phyloP scores from a whole-genome alignment of 208 protist genomes.

The Acanthamoeba comandoni region DNA sequence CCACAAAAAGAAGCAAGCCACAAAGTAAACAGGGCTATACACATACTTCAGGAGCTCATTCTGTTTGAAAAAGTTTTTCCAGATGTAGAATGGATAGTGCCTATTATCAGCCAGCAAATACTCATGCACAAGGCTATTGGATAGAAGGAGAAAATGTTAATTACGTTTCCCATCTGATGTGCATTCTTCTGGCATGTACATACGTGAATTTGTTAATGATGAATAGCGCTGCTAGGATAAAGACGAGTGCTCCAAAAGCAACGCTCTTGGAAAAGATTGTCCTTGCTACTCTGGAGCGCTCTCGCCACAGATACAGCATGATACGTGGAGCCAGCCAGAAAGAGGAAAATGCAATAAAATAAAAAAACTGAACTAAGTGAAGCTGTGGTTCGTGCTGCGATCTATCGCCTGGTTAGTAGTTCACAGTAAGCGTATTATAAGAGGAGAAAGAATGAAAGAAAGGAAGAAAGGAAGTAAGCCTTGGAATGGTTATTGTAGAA shows the following conservation, averaged over 20 bases:
- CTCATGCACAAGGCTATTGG: constrained; percentile 42
- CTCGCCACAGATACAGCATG: neutral
- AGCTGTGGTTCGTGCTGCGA: constrained; percentile 5
- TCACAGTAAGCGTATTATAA: neutral
- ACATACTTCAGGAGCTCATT: constrained; percentile 42
- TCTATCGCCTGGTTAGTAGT: constrained; percentile 30
- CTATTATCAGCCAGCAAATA: constrained; percentile 79
- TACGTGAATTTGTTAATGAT: constrained; percentile 46
- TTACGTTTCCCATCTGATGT: too few species aligned
- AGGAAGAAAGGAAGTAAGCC: neutral
- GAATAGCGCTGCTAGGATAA: neutral
- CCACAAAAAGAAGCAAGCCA: constrained; percentile 20
- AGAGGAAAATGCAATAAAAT: constrained; percentile 22
- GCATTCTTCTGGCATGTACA: neutral
- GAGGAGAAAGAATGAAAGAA: neutral
- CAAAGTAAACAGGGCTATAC: constrained; percentile 44
- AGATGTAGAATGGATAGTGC: constrained; percentile 77
- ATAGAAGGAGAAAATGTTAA: neutral
- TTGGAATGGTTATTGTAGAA: neutral
- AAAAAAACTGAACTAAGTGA: constrained; percentile 40
- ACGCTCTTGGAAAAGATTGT: neutral
- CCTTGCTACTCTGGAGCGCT: neutral
- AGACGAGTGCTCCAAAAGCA: neutral
- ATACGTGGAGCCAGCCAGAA: neutral
- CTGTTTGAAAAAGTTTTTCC: constrained; percentile 72